phyloP scores from a whole-genome alignment of 371 early-diverging fungal genomes.

The Syncephalastrum monosporum region DNA sequence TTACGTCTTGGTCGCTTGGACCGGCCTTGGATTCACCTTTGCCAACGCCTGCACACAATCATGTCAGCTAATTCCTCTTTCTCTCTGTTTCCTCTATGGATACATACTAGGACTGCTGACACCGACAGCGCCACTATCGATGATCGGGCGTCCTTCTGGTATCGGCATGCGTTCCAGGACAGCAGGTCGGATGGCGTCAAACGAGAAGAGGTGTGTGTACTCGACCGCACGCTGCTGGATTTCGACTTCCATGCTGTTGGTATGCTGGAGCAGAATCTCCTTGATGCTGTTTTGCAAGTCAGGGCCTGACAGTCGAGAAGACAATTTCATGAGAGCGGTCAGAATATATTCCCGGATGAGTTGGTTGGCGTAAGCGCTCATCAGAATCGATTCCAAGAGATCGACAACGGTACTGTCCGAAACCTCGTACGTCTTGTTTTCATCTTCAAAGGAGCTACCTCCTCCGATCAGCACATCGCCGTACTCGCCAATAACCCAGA shows the following conservation, averaged over 20 bases:
- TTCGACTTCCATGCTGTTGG: conserved; percentile 82
- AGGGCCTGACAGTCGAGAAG: conserved; percentile 70
- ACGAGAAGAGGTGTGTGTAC: conserved; percentile 77
- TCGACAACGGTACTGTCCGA: conserved; percentile 74
- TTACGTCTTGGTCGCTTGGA: conserved; percentile 58
- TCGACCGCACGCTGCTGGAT: conserved; percentile 94
- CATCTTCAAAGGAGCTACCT: conserved; percentile 67
- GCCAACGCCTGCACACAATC: conserved; percentile 22
- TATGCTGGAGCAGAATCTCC: conserved; percentile 58
- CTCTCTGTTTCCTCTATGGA: background rate
- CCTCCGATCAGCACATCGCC: conserved; percentile 83
- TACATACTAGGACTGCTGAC: conserved; percentile 33
- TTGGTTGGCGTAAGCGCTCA: conserved; percentile 78
- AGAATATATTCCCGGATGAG: conserved; percentile 80
- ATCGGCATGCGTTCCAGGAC: conserved; percentile 94
- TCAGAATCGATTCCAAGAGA: conserved; percentile 70
- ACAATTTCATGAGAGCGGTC: conserved; percentile 87
- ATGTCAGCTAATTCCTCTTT: background rate
- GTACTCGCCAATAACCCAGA: conserved; percentile 96
- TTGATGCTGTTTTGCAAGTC: conserved; percentile 51
- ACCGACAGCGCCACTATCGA: conserved; percentile 20
- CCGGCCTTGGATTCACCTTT: conserved; percentile 37
- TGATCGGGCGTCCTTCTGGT: conserved; percentile 64
- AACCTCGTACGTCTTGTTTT: conserved; percentile 64
- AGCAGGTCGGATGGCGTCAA: conserved; percentile 75